Conservation (phyloP, 2,329 filamentous ascomycete genomes). For the Xylariaceae sp. region DNA sequence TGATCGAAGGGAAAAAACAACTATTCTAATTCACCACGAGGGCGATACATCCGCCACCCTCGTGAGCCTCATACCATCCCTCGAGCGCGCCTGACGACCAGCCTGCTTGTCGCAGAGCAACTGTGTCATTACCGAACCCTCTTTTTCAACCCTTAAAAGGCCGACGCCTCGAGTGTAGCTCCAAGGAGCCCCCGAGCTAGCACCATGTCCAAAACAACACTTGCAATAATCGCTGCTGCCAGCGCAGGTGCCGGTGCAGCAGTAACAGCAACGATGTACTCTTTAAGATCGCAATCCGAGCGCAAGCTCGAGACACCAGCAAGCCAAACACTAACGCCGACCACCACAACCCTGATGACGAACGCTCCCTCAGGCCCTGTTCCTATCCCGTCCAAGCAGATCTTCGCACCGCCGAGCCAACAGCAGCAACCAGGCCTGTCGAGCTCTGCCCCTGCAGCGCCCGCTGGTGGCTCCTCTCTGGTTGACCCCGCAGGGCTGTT, state of each 20-base stretch:
- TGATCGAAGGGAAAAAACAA: constrained; percentile 15
- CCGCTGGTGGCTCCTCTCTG: constrained; percentile 34
- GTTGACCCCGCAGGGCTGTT: constrained; percentile 74
- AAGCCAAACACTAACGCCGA: constrained; percentile 36
- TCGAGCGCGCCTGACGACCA: constrained; percentile 21
- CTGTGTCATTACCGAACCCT: constrained; percentile 6
- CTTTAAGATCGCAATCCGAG: constrained; percentile 41
- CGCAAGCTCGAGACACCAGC: constrained; percentile 32
- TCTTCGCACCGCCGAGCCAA: constrained; percentile 34
- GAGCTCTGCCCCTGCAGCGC: constrained; percentile 29
- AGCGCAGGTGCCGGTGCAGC: constrained; percentile 73
- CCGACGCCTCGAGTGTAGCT: constrained; percentile 11
- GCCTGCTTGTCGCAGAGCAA: constrained; percentile 12
- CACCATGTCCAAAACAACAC: constrained; percentile 71
- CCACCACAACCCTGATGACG: constrained; percentile 30
- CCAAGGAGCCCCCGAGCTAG: constrained; percentile 12
- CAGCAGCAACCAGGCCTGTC: constrained; percentile 25
- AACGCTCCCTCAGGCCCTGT: constrained; percentile 31
- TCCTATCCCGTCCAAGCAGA: constrained; percentile 54
- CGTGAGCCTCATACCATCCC: constrained; percentile 27
- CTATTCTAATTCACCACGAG: constrained; percentile 28
- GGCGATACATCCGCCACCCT: constrained; percentile 19
- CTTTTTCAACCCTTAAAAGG: constrained; percentile 19
- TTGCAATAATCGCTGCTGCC: constrained; percentile 70
- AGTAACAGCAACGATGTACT: constrained; percentile 63